A percentile compares a stretch with the other conserved stretches of the same genome.
Evolutionary conservation across 345 rosid genomes (phyloP).

Genomic region (Bruguiera sexangula): DNA sequence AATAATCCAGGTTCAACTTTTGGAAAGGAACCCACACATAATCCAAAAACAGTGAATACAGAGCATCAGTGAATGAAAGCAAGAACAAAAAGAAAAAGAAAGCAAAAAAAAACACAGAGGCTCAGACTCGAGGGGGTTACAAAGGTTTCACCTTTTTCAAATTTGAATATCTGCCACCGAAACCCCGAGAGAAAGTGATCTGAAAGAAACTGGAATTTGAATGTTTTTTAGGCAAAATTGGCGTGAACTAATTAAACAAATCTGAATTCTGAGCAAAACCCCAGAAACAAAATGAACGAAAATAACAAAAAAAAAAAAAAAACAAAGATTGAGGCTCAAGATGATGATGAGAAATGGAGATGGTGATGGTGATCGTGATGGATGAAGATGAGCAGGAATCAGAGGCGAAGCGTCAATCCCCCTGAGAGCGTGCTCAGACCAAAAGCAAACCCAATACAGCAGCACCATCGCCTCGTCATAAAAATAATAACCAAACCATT

Average conservation of each 20-base stretch:
- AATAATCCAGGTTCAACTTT: background rate
- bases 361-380: background rate
- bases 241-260: background rate
- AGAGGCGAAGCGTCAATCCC: no score
- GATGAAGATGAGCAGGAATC: no score
- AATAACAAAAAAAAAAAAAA: background rate
- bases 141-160: constrained; percentile 10
- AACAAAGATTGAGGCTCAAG: no score
- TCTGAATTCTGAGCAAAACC: constrained; percentile 2
- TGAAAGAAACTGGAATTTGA: background rate
- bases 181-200: background rate
- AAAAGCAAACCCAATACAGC: no score
- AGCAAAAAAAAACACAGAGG: background rate
- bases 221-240: background rate
- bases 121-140: no score
- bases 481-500: no score
- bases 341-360: background rate
- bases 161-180: background rate
- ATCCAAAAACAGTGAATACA: background rate
- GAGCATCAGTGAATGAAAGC: background rate
- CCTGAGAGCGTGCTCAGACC: no score
- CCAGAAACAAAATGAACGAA: background rate
- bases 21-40: background rate
- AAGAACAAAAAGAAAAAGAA: background rate
- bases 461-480: no score